phyloP scores from a whole-genome alignment of 129 eudicot genomes.

The Artemisia tridentata region DNA sequence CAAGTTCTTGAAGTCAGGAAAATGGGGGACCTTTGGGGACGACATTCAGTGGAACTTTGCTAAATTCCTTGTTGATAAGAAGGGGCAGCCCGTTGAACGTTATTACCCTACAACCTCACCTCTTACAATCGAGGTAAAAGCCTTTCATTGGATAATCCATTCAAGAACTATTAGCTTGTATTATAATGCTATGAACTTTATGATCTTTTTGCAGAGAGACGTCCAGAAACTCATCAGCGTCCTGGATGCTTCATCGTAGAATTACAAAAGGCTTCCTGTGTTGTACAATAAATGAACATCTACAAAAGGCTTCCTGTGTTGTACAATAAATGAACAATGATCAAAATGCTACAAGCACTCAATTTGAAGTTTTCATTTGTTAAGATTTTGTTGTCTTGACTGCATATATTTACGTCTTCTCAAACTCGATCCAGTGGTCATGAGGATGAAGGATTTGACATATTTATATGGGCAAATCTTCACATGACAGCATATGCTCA shows the following conservation, averaged over 20 bases:
- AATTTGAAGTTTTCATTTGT: not conserved
- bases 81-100: constrained; percentile 71
- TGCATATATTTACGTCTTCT: not conserved
- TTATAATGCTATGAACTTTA: constrained; percentile 13
- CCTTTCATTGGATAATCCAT: not conserved
- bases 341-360: not conserved
- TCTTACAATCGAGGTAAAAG: constrained; percentile 72
- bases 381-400: not conserved
- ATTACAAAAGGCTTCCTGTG: not conserved
- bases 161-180: not conserved
- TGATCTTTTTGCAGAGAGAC: constrained; percentile 29
- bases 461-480: too few relatives aligned
- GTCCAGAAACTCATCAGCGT: constrained; percentile 28
- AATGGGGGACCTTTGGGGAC: constrained; percentile 73
- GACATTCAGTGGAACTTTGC: constrained; percentile 91
- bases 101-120: constrained; percentile 95
- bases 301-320: not conserved
- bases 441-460: too few relatives aligned
- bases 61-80: constrained; percentile 65
- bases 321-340: not conserved
- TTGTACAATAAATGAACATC: not conserved
- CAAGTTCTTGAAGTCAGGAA: constrained; percentile 75
- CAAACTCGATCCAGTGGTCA: not conserved
- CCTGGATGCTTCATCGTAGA: constrained; percentile 27
- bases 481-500: too few relatives aligned